Conservation (phyloP, 257 asterid species). For the Perilla frutescens region DNA sequence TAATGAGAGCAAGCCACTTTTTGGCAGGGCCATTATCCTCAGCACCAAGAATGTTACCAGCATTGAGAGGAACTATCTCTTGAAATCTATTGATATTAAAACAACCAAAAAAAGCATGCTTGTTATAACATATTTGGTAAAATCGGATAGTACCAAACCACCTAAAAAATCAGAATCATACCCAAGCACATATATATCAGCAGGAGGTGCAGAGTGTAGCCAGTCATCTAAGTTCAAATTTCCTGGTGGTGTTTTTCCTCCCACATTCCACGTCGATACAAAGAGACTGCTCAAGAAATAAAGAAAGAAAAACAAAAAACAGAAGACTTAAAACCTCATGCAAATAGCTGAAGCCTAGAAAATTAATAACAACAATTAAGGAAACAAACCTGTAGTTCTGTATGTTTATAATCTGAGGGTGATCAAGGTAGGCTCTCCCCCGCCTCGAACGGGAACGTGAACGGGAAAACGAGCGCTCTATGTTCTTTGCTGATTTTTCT, state of each 20-base stretch:
- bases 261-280: conserved; percentile 97
- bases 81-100: conserved; percentile 62
- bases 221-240: conserved; percentile 89
- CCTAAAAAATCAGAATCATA: conserved; percentile 33
- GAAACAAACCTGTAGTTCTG: conserved; percentile 60
- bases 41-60: conserved; percentile 94
- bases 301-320: background rate
- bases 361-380: conserved; percentile 18
- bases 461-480: conserved; percentile 70
- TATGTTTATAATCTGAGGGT: conserved; percentile 92
- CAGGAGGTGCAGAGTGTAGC: conserved; percentile 97
- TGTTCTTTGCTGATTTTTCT: conserved; percentile 72
- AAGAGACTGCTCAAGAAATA: conserved; percentile 59
- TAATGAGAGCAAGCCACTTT: conserved; percentile 80
- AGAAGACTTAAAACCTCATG: background rate
- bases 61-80: conserved; percentile 96
- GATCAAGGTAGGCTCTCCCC: conserved; percentile 84
- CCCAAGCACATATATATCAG: conserved; percentile 99
- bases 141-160: background rate
- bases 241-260: conserved; percentile 85
- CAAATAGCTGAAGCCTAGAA: conserved; percentile 11
- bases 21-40: conserved; percentile 99
- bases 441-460: conserved; percentile 74
- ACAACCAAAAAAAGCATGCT: background rate
- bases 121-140: conserved; percentile 1